Evolutionary conservation across 192 early-diverging fungal species (phyloP).

Genomic region (Mortierella claussenii): DNA sequence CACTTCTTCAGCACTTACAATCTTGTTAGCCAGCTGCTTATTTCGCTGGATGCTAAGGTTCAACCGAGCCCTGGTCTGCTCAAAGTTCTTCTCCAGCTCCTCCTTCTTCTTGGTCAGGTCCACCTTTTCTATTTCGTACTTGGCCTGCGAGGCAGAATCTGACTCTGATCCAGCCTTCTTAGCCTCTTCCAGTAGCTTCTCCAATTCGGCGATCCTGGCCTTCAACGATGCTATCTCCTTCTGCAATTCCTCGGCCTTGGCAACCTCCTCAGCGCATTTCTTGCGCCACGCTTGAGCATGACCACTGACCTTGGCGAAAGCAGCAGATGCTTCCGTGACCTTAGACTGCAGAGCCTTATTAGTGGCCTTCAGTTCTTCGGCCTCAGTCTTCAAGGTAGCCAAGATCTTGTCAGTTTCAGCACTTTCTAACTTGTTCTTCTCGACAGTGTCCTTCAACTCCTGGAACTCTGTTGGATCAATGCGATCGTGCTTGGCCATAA

Average conservation of each 20-base stretch:
- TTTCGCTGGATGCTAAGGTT: conserved; percentile 8
- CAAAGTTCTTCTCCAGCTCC: conserved; percentile 23
- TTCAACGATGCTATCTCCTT: conserved; percentile 29
- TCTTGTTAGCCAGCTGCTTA: background rate
- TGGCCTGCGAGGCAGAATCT: conserved; percentile 4
- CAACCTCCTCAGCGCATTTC: conserved; percentile 22
- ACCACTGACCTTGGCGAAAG: conserved; percentile 7
- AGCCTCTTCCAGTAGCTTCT: conserved; percentile 52
- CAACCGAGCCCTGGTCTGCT: conserved; percentile 13
- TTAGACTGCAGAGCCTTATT: conserved; percentile 39
- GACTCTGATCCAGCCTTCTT: conserved; percentile 31
- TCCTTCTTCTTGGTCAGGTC: conserved; percentile 20
- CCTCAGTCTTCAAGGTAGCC: conserved; percentile 20
- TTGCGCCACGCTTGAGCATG: conserved; percentile 38
- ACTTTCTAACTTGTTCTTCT: conserved; percentile 35
- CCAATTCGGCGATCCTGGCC: conserved; percentile 45
- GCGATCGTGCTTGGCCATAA: conserved; percentile 81
- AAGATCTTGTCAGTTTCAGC: conserved; percentile 11
- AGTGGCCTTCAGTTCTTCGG: conserved; percentile 13
- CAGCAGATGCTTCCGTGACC: conserved; percentile 21
- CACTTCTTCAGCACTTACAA: background rate
- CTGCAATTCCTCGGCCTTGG: conserved; percentile 24
- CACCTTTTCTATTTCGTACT: conserved; percentile 17
- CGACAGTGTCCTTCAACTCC: conserved; percentile 68
- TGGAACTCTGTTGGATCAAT: conserved; percentile 85